Percentiles rank a stretch among this genome's conserved stretches.
phyloP scores from a whole-genome alignment of 768 basidiomycete species.

The Leucocoprinus leucothites region DNA sequence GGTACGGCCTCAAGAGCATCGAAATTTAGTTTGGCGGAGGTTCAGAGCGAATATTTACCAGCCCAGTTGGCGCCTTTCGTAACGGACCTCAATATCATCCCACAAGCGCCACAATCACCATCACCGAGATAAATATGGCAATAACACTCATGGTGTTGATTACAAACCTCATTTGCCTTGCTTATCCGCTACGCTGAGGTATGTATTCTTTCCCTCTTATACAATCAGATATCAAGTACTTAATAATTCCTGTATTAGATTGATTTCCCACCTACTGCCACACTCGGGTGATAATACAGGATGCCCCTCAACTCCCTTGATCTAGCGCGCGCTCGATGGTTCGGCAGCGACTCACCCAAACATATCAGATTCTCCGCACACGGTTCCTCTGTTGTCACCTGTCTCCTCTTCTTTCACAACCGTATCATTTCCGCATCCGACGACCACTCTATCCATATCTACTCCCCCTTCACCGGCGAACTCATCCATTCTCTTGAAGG shows the following conservation, averaged over 20 bases:
- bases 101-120: neutral
- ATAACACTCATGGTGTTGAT: too few species aligned
- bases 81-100: slow-evolving; percentile 32
- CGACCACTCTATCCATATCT: slow-evolving; percentile 95
- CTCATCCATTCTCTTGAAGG: slow-evolving; percentile 75
- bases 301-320: too few species aligned
- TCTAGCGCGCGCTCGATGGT: too few species aligned
- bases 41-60: slow-evolving; percentile 78
- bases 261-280: too few species aligned
- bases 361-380: slow-evolving; percentile 86
- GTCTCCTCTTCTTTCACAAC: slow-evolving; percentile 89
- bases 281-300: too few species aligned
- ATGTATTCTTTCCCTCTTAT: too few species aligned
- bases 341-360: slow-evolving; percentile 42
- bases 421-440: slow-evolving; percentile 97
- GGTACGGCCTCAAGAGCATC: slow-evolving; percentile 72
- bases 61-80: slow-evolving; percentile 63
- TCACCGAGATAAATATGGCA: too few species aligned
- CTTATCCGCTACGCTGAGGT: too few species aligned
- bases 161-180: too few species aligned
- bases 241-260: too few species aligned
- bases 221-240: too few species aligned
- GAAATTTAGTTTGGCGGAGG: slow-evolving; percentile 89
- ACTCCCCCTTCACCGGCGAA: slow-evolving; percentile 81
- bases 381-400: slow-evolving; percentile 90